Evolutionary conservation across 352 stramenopile species (phyloP).

Genomic region (Pythium monospermum): DNA sequence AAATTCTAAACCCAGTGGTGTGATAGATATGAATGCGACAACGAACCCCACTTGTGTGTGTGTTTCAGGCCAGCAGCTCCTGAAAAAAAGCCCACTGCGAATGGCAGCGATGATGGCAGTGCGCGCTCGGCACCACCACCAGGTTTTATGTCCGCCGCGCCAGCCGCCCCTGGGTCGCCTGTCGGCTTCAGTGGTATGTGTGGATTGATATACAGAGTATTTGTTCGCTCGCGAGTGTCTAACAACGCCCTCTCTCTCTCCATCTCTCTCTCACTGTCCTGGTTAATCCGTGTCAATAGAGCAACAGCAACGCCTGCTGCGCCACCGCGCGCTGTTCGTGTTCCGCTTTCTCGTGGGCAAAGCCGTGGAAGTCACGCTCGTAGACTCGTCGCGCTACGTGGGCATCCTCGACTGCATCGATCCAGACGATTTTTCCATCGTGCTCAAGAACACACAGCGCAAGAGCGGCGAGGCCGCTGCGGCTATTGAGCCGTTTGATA

Average conservation of each 20-base stretch:
- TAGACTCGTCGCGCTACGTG: conserved; percentile 53
- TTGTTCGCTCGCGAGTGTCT: no score
- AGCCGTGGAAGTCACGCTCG: conserved; percentile 62
- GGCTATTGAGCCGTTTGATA: conserved; percentile 43
- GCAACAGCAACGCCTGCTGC: conserved; percentile 56
- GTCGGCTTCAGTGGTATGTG: conserved; percentile 44
- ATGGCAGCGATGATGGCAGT: conserved; percentile 11
- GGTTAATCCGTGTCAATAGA: conserved; percentile 23
- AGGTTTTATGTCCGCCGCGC: conserved; percentile 27
- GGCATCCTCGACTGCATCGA: conserved; percentile 79
- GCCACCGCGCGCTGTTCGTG: conserved; percentile 73
- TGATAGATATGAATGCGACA: no score
- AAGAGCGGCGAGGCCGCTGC: conserved; percentile 23
- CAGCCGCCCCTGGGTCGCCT: conserved; percentile 6
- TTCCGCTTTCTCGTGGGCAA: conserved; percentile 82
- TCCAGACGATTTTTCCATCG: conserved; percentile 77
- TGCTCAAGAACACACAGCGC: conserved; percentile 72
- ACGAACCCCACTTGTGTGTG: no score
- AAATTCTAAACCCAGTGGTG: no score
- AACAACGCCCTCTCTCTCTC: background rate
- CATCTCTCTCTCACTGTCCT: conserved; percentile 1
- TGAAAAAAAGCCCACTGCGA: conserved; percentile 1
- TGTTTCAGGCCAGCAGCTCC: conserved; percentile 3
- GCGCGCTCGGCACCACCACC: conserved; percentile 27
- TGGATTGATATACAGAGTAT: background rate